Conservation (phyloP, 768 basidiomycete species). For the Suillus decipiens region DNA sequence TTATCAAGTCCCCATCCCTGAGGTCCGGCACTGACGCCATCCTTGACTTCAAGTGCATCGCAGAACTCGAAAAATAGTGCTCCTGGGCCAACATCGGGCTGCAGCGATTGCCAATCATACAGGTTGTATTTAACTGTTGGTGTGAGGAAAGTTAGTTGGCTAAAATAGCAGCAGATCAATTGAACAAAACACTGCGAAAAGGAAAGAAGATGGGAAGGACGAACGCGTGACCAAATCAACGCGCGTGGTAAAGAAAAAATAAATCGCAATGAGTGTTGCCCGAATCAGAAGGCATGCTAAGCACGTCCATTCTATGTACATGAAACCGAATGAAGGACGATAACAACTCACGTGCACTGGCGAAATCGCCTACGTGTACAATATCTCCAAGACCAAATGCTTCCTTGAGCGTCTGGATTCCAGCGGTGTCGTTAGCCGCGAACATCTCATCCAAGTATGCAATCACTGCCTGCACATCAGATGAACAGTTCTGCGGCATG, state of each 20-base stretch:
- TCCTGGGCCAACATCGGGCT: slow-evolving; percentile 47
- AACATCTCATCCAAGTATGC: slow-evolving; percentile 62
- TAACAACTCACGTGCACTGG: slow-evolving; percentile 47
- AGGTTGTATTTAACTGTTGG: slow-evolving; percentile 48
- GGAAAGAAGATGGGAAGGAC: not conserved
- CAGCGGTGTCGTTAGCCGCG: slow-evolving; percentile 40
- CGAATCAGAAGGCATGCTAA: not conserved
- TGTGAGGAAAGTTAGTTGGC: not conserved
- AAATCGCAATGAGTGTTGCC: not conserved
- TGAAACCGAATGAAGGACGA: not conserved
- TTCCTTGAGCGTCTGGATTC: slow-evolving; percentile 56
- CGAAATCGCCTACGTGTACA: slow-evolving; percentile 67
- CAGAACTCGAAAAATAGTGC: slow-evolving; percentile 41
- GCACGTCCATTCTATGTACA: not conserved
- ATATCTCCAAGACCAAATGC: slow-evolving; percentile 58
- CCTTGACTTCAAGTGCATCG: slow-evolving; percentile 40
- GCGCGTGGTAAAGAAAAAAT: not conserved
- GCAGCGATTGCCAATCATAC: slow-evolving; percentile 72
- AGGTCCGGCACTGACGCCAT: slow-evolving; percentile 42
- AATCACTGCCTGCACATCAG: slow-evolving; percentile 67
- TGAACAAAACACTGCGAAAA: not conserved
- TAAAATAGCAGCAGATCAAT: not conserved
- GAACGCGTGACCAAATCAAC: not conserved
- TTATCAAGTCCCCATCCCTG: slow-evolving; percentile 64
- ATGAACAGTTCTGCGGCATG: slow-evolving; percentile 75